Conservation (phyloP, 108 stramenopile species). For the Epipyxis sp. region DNA sequence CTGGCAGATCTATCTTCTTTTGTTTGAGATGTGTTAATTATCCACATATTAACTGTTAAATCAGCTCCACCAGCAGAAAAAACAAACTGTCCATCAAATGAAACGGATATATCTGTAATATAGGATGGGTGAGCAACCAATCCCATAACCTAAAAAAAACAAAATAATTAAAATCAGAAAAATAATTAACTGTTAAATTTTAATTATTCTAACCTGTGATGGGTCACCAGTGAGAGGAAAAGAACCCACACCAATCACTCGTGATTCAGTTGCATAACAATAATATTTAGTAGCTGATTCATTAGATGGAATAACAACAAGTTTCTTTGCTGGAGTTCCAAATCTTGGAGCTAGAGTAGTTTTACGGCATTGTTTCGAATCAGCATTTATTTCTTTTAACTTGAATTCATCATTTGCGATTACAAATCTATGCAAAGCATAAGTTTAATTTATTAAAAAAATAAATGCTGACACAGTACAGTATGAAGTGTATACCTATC, state of each 20-base stretch:
- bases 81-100: constrained; percentile 51
- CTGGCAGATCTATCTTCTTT: neutral
- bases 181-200: too few species aligned
- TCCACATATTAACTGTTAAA: constrained; percentile 44
- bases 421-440: too few species aligned
- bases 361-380: constrained; percentile 48
- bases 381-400: constrained; percentile 57
- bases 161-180: too few species aligned
- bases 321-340: constrained; percentile 50
- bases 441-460: neutral
- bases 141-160: constrained; percentile 55
- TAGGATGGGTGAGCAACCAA: constrained; percentile 62
- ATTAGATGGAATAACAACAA: constrained; percentile 3
- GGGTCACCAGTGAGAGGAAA: constrained; percentile 62
- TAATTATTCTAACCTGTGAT: neutral
- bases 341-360: constrained; percentile 59
- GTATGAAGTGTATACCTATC: constrained; percentile 52
- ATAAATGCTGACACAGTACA: neutral
- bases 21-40: neutral
- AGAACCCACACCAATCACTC: constrained; percentile 42
- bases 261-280: constrained; percentile 40
- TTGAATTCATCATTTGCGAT: constrained; percentile 57
- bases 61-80: constrained; percentile 49
- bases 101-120: constrained; percentile 48
- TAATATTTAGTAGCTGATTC: constrained; percentile 9